Conservation (phyloP, 139 green algal species). For the Yamagishiella unicocca region DNA sequence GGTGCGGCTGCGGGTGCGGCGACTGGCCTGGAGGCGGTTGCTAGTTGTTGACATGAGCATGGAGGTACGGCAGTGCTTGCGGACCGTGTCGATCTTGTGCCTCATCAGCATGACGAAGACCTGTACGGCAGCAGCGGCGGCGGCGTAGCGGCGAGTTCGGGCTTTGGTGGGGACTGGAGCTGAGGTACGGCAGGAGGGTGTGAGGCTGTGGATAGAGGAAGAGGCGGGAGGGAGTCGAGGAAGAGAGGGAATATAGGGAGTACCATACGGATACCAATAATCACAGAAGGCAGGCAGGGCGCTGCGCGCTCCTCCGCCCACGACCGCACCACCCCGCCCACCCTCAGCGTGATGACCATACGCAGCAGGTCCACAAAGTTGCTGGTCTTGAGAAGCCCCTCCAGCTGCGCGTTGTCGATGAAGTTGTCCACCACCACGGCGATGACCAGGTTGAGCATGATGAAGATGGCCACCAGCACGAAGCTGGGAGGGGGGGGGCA, state of each 20-base stretch:
- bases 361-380: slow-evolving; percentile 41
- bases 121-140: background rate
- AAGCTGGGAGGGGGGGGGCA: slow-evolving; percentile 6
- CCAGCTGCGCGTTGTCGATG: slow-evolving; percentile 22
- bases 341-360: slow-evolving; percentile 41
- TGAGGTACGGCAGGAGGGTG: background rate
- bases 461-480: slow-evolving; percentile 53
- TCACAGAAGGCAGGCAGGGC: background rate
- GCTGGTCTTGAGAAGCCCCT: slow-evolving; percentile 39
- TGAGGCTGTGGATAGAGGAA: background rate
- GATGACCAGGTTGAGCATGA: slow-evolving; percentile 81
- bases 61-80: background rate
- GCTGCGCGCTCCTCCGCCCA: background rate
- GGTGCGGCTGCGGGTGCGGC: background rate
- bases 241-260: background rate
- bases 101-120: slow-evolving; percentile 41
- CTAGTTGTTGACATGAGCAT: background rate
- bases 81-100: slow-evolving; percentile 33
- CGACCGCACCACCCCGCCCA: background rate
- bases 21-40: background rate
- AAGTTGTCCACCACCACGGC: slow-evolving; percentile 76
- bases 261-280: background rate
- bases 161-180: no score
- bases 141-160: no score
- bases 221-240: background rate